Conservation (phyloP, 768 basidiomycete species). For the Postia placenta region DNA sequence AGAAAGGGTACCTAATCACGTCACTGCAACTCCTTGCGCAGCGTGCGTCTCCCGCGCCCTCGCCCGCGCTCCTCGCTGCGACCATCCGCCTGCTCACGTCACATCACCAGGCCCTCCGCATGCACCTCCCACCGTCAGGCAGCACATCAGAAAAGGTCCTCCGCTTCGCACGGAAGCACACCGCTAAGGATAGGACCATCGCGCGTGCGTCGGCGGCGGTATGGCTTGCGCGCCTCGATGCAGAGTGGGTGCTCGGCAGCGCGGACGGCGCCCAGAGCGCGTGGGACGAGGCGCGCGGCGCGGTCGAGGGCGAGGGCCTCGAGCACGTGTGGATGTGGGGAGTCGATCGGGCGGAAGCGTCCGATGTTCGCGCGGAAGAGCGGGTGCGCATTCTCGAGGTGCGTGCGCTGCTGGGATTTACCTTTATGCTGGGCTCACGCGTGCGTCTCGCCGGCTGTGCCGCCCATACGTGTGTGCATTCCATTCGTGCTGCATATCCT, state of each 20-base stretch:
- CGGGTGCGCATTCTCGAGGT: conserved; percentile 20
- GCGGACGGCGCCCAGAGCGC: conserved; percentile 24
- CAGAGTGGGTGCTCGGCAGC: conserved; percentile 27
- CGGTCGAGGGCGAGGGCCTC: conserved; percentile 27
- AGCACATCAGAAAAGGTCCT: conserved; percentile 27
- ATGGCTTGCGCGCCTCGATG: conserved; percentile 48
- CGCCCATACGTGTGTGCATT: not conserved
- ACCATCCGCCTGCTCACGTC: conserved; percentile 29
- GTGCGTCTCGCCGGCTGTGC: not conserved
- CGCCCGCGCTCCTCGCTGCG: conserved; percentile 28
- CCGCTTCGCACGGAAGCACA: conserved; percentile 41
- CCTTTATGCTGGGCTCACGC: not conserved
- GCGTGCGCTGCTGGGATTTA: conserved; percentile 7
- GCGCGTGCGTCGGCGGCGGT: conserved; percentile 32
- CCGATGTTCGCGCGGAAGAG: conserved; percentile 9
- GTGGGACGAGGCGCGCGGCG: conserved; percentile 41
- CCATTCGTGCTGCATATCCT: not conserved
- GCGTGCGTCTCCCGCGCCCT: conserved; percentile 11
- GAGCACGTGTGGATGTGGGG: conserved; percentile 54
- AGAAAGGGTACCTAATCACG: conserved; percentile 24
- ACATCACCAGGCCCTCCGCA: conserved; percentile 13
- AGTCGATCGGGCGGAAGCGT: conserved; percentile 22
- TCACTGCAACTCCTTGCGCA: conserved; percentile 21
- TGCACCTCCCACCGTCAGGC: conserved; percentile 15
- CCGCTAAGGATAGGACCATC: conserved; percentile 14